Conservation (phyloP, 148 eudicot genomes). For the Vaccinium darrowii region DNA sequence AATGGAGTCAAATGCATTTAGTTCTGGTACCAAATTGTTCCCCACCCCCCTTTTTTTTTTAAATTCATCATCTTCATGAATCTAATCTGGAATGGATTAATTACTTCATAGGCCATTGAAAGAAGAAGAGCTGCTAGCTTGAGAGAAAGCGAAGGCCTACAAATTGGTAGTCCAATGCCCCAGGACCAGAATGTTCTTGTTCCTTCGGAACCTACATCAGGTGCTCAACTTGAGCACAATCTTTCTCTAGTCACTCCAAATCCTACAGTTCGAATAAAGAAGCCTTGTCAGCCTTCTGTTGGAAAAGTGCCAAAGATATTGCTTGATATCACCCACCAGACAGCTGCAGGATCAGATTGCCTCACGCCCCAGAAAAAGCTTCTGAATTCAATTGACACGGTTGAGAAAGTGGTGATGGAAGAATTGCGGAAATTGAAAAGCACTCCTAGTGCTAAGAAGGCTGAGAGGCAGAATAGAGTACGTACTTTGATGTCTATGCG, state of each 20-base stretch:
- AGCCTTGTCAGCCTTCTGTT: constrained; percentile 30
- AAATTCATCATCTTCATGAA: constrained; percentile 7
- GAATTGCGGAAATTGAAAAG: constrained; percentile 54
- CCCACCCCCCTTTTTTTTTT: neutral
- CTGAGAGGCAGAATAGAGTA: constrained; percentile 58
- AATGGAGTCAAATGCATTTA: neutral
- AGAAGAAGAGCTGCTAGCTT: constrained; percentile 60
- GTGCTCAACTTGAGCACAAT: constrained; percentile 44
- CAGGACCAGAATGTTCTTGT: constrained; percentile 17
- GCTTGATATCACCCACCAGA: constrained; percentile 34
- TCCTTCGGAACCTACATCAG: constrained; percentile 27
- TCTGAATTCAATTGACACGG: constrained; percentile 67
- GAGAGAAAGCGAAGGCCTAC: constrained; percentile 36
- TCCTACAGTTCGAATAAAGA: constrained; percentile 30
- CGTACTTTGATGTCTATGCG: constrained; percentile 74
- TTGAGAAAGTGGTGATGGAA: constrained; percentile 67
- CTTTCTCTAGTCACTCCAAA: constrained; percentile 36
- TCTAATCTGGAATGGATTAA: neutral
- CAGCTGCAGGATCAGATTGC: constrained; percentile 24
- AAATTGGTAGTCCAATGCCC: constrained; percentile 32
- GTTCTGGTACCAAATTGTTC: neutral
- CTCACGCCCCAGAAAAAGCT: constrained; percentile 62
- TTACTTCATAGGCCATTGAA: constrained; percentile 51
- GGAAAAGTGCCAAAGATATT: constrained; percentile 37
- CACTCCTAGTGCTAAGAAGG: constrained; percentile 74